Conservation (phyloP, 108 stramenopile species). For the Pseudonitzschia multiseries region DNA sequence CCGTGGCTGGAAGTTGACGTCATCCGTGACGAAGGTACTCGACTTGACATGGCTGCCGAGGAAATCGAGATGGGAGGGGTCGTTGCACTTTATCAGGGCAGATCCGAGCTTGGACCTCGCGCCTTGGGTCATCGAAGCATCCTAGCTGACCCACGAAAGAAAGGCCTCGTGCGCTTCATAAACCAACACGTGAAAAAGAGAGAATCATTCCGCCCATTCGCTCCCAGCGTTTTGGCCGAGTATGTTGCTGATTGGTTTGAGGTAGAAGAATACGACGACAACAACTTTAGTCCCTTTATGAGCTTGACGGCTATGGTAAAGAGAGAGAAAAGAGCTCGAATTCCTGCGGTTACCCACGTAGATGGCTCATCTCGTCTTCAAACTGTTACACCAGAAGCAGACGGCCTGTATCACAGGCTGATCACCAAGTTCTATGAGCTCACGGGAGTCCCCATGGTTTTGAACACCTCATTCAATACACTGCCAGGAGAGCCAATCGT, state of each 20-base stretch:
- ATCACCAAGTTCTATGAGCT: constrained; percentile 77
- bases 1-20: constrained; percentile 77
- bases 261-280: constrained; percentile 36
- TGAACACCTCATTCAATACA: constrained; percentile 96
- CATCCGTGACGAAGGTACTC: constrained; percentile 47
- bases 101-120: constrained; percentile 91
- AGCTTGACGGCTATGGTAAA: constrained; percentile 83
- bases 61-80: constrained; percentile 80
- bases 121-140: constrained; percentile 94
- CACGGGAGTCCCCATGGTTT: constrained; percentile 94
- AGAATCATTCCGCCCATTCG: constrained; percentile 95
- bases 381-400: constrained; percentile 81
- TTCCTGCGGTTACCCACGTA: constrained; percentile 94
- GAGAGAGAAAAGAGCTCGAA: constrained; percentile 49
- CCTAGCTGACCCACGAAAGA: constrained; percentile 87
- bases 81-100: constrained; percentile 86
- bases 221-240: constrained; percentile 90
- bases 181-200: constrained; percentile 87
- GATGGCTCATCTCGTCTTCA: constrained; percentile 94
- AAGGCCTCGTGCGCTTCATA: constrained; percentile 80
- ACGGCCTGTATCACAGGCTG: constrained; percentile 82
- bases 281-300: constrained; percentile 85
- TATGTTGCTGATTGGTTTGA: constrained; percentile 85
- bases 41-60: constrained; percentile 60
- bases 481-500: constrained; percentile 91